Base-by-base conservation (phyloP, 352 stramenopile species). In the Phytopythium delawarense region DNA sequence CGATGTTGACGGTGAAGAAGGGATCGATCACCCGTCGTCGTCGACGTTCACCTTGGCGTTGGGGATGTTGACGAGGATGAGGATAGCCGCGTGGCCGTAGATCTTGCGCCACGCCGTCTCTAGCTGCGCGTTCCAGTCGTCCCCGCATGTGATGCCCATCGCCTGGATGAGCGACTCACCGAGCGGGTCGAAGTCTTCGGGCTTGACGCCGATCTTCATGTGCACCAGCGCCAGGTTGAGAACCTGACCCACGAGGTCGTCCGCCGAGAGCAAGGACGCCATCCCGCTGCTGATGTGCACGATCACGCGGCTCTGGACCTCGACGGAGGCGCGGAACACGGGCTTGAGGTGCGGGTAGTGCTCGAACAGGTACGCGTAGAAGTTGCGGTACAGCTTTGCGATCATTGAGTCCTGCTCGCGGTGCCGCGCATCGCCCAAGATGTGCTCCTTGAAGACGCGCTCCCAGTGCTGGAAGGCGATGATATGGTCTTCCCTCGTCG, bases 361-460 rank as follows among this genome's bases (percentile, higher is more conserved):
- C 46, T 87, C 76, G 49, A 89, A 88, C 23, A 89, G 69, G 48
- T 87, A 82, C 64, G 74, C 66, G 70, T 91, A 89, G 44, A 91
- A 91, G 53, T 77, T 75, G 44, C 77, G 68, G 66, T 89, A 89
- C 16, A 88, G 71, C 46, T 74, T 61, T 4, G 74, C 79, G 44
- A 89, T 84, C 32, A 71, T 65, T 15, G 72, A 72, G n/a, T 68
- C 74, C 4, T 63, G 65, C 57, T 74, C 69, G n/a, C 74, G 71
- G 20, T 80, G 72, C 25, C 37, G 53, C 28, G 70, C 67, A 42
- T 86, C 76, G 37, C 73, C 82, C 61, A 87, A 70, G 58, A 89
- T 89, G 54, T 81, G 87, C 57, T 89, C 80, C 52, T 84, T 85
- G 69, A 76, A 89, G 12, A 80, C 74, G 32, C 69, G 70, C 51